phyloP scores from a whole-genome alignment of 441 rosid species.

The Croton setiger region DNA sequence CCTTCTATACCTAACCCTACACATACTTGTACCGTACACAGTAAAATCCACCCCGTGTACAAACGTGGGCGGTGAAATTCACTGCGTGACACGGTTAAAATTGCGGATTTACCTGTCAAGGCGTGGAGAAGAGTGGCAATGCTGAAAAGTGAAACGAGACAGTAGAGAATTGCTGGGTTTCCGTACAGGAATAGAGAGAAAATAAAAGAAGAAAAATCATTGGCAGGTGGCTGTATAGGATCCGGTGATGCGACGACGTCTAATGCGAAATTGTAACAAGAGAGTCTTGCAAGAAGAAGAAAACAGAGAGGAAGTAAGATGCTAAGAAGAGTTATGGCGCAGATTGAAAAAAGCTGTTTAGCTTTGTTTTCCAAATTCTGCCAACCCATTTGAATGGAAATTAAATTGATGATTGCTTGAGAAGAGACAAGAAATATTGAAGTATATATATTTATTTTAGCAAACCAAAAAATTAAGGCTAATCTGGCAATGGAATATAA shows the following conservation, averaged over 20 bases:
- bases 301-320: conserved; percentile 79
- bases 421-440: conserved; percentile 13
- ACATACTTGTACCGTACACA: conserved; percentile 51
- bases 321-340: conserved; percentile 56
- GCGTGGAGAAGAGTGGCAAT: conserved; percentile 53
- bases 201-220: conserved; percentile 17
- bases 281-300: conserved; percentile 67
- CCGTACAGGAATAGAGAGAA: conserved; percentile 31
- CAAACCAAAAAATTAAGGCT: not conserved
- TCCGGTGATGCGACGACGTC: conserved; percentile 9
- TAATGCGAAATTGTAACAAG: conserved; percentile 36
- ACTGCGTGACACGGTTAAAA: conserved; percentile 26
- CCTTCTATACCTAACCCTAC: conserved; percentile 59
- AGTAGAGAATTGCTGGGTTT: conserved; percentile 40
- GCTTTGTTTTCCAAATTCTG: conserved; percentile 13
- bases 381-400: conserved; percentile 20
- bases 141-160: conserved; percentile 39
- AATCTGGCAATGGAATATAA: conserved; percentile 23
- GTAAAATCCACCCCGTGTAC: conserved; percentile 54
- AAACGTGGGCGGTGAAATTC: conserved; percentile 31
- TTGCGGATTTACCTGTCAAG: conserved; percentile 40
- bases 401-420: not conserved
- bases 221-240: conserved; percentile 1
- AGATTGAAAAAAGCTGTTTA: conserved; percentile 6
- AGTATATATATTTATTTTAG: conserved; percentile 6